Base-by-base conservation (phyloP, 2,329 filamentous ascomycete genomes). In the Fusarium robinianum region DNA sequence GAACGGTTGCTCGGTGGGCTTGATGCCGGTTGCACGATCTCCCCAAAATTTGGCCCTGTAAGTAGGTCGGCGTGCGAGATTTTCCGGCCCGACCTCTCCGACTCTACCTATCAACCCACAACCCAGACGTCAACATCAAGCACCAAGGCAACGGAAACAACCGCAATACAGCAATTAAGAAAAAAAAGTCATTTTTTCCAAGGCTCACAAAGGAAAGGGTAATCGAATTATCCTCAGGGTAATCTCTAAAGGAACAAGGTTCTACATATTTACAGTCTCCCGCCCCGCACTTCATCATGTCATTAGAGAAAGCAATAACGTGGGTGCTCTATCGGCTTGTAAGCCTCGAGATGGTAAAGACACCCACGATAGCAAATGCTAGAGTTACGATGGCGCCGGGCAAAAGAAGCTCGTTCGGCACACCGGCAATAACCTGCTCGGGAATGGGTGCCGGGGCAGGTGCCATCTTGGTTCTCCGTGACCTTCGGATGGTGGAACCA, bases 351-450 rank as follows among this genome's bases (percentile, higher is more conserved):
- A 99, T 83, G 27, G 90, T 84, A 72, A 99, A 99, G 8, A 97
- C 92, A 55, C 88, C 89, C 26, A 95, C 78, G 69, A 99, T 96
- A 24, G 96, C 91, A 29, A 95, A 89, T 8, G 92, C 94, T 63
- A 99, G 72, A n/a, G 91, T 91, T 44, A 94, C 90, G 65, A 99
- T 92, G 14, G 94, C 94, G 55, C 94, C 94, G 0, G 94, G 94
- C 27, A 97, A 79, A 12, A 99, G 76, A 41, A 97, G 75, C 63
- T 99, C 94, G 64, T 99, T 99, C 7, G 94, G 90, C 22, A 99
- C 87, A 41, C 94, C 94, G 3, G 85, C 80, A 63, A 99, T 92
- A 46, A 96, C 74, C 69, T 95, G 89, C 47, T 92, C 84, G 38
- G 83, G 78, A 41, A 80, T 72, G 16, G 64, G 64, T n/a, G n/a